phyloP scores from a whole-genome alignment of 2,329 filamentous ascomycete species.

The Fusarium liriodendri region DNA sequence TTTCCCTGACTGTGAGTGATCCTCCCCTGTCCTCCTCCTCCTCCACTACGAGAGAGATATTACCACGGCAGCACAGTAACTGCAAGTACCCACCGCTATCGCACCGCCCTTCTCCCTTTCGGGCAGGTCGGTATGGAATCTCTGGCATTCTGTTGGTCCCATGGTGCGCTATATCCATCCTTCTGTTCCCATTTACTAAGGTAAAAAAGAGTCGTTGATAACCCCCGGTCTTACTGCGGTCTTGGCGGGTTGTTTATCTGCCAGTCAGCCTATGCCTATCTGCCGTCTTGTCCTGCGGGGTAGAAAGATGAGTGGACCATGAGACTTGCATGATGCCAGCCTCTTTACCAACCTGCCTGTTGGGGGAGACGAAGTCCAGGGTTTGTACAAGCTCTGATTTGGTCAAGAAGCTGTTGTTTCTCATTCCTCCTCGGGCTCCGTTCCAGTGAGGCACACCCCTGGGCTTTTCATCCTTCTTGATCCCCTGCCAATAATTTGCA shows the following conservation, averaged over 20 bases:
- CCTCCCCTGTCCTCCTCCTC: background rate
- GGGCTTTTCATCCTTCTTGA: background rate
- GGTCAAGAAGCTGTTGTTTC: background rate
- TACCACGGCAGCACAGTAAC: background rate
- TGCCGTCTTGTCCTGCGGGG: conserved; percentile 36
- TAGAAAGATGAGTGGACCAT: background rate
- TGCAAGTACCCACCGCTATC: conserved; percentile 31
- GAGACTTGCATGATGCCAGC: background rate
- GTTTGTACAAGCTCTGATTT: conserved; percentile 6
- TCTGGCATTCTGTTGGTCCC: background rate
- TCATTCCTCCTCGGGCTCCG: background rate
- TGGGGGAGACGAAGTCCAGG: background rate
- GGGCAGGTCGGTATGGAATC: conserved; percentile 25
- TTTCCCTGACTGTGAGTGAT: background rate
- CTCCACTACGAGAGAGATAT: background rate
- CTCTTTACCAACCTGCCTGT: conserved; percentile 1
- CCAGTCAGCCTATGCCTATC: conserved; percentile 24
- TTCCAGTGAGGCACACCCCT: conserved; percentile 3
- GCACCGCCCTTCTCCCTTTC: conserved; percentile 24
- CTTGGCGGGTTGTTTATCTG: conserved; percentile 34
- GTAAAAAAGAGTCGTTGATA: background rate
- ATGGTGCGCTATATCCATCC: background rate
- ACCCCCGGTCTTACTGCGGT: conserved; percentile 29
- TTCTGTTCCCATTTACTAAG: background rate
- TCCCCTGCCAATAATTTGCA: conserved; percentile 4